phyloP scores from a whole-genome alignment of 1,284 basidiomycete species.

The Psilocybe mexicana region DNA sequence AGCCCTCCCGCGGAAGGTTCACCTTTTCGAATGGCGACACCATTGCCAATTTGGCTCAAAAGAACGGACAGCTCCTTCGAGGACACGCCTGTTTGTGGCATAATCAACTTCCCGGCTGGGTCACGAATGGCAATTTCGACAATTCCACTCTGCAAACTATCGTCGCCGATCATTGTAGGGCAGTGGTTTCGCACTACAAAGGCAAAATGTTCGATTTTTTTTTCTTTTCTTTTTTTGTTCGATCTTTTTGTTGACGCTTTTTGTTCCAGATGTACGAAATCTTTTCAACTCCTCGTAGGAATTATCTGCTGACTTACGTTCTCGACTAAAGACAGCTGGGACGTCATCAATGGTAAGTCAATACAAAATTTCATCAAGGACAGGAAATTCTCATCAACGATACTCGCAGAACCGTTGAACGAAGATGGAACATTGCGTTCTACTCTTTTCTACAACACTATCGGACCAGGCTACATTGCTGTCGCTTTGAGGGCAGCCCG shows the following conservation, averaged over 20 bases:
- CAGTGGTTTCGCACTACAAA: conserved; percentile 48
- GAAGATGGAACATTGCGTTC: conserved; percentile 49
- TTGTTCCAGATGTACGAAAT: conserved; percentile 31
- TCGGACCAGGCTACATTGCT: conserved; percentile 43
- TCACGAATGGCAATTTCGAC: conserved; percentile 43
- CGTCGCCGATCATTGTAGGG: conserved; percentile 46
- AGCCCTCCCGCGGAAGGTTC: conserved; percentile 48
- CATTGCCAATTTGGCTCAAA: conserved; percentile 47
- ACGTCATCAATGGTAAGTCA: conserved; percentile 40
- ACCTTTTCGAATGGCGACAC: conserved; percentile 18
- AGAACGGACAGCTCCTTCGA: conserved; percentile 43
- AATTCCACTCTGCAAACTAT: conserved; percentile 43
- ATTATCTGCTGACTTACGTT: neutral
- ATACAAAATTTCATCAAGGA: neutral
- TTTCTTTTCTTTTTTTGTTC: too few species aligned
- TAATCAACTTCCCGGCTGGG: conserved; percentile 53
- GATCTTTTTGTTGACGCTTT: too few species aligned
- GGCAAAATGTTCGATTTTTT: conserved; percentile 35
- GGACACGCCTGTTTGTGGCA: conserved; percentile 60
- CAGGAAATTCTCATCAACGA: too few species aligned
- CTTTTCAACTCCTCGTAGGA: neutral
- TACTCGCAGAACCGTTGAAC: conserved; percentile 44
- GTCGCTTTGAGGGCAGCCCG: conserved; percentile 46
- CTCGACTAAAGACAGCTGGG: conserved; percentile 28
- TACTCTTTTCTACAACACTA: conserved; percentile 48